Evolutionary conservation across 441 rosid genomes (phyloP).

Genomic region (Eruca vesicaria): DNA sequence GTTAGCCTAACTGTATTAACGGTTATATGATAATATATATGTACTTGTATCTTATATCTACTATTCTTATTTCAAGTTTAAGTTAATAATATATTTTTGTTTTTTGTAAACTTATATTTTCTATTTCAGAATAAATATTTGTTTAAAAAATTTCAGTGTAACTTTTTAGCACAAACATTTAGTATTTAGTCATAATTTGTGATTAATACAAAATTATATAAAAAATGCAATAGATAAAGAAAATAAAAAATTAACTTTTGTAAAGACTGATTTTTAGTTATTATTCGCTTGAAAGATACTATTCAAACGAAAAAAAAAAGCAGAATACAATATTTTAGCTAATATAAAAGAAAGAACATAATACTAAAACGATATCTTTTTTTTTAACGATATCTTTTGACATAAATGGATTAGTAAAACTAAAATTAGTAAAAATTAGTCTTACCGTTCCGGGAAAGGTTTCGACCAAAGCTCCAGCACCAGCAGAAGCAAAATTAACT

Average conservation of each 20-base stretch:
- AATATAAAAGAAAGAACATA: neutral
- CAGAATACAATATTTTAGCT: neutral
- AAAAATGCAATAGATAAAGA: neutral
- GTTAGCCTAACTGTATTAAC: neutral
- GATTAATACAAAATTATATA: neutral
- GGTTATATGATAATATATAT: neutral
- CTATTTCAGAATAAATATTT: neutral
- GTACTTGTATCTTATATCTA: neutral
- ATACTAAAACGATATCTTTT: neutral
- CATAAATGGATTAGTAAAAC: neutral
- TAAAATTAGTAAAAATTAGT: too few relatives aligned
- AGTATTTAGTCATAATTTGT: neutral
- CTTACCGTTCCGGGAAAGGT: conserved; percentile 41
- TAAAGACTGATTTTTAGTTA: neutral
- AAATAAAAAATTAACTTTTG: neutral
- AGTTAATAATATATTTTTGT: neutral
- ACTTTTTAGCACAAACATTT: neutral
- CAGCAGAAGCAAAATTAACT: conserved; percentile 50
- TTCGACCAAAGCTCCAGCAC: conserved; percentile 47
- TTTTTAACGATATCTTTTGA: neutral
- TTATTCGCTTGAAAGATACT: neutral
- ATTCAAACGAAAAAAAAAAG: neutral
- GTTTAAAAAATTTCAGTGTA: neutral
- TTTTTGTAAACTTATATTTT: too few relatives aligned
- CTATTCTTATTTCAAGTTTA: neutral